Conservation (phyloP, 805 yeast species). For the Candida broadrunensis region DNA sequence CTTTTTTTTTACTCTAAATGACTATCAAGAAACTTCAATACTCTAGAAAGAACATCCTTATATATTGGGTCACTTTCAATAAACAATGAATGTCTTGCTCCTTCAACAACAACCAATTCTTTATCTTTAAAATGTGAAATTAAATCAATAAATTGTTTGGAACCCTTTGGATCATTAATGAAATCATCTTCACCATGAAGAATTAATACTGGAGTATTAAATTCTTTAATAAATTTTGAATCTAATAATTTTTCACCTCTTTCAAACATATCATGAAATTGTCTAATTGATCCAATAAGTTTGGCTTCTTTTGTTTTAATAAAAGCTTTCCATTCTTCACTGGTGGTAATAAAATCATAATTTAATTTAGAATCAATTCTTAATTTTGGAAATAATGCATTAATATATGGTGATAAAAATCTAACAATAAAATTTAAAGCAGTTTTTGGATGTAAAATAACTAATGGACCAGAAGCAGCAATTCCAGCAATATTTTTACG, state of each 20-base stretch:
- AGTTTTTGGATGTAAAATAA: constrained; percentile 55
- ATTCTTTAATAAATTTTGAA: constrained; percentile 30
- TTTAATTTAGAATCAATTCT: constrained; percentile 55
- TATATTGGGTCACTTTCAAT: constrained; percentile 45
- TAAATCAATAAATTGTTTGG: constrained; percentile 38
- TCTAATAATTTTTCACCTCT: constrained; percentile 56
- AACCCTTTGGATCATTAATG: constrained; percentile 52
- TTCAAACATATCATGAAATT: constrained; percentile 57
- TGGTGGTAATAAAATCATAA: constrained; percentile 52
- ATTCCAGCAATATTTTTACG: constrained; percentile 45
- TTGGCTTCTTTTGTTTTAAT: constrained; percentile 37
- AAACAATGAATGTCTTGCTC: constrained; percentile 44
- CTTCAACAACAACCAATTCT: constrained; percentile 20
- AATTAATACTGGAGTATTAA: constrained; percentile 43
- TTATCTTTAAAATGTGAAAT: constrained; percentile 31
- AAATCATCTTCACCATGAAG: constrained; percentile 65
- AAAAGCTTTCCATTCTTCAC: constrained; percentile 44
- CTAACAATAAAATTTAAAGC: constrained; percentile 48
- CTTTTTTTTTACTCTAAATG: too few species aligned
- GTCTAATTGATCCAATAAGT: constrained; percentile 51
- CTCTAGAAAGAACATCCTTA: constrained; percentile 26
- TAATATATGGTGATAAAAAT: constrained; percentile 36
- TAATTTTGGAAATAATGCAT: constrained; percentile 42
- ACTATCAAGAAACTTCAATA: constrained; percentile 34
- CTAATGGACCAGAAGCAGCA: constrained; percentile 57